Base-by-base conservation (phyloP, 768 basidiomycete species). In the Kwoniella mangroviensis region DNA sequence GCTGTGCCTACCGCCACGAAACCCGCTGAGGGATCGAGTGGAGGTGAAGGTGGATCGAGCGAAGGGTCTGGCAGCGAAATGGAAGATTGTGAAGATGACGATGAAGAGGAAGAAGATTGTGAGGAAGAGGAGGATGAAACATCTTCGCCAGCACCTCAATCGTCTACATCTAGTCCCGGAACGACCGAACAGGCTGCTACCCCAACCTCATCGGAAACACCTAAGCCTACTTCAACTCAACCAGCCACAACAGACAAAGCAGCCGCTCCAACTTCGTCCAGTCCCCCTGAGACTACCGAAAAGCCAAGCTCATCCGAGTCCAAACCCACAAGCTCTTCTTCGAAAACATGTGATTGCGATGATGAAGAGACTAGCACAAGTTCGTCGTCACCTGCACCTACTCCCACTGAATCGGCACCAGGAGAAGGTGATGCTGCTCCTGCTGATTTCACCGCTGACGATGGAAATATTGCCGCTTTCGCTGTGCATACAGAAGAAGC, bases 51-150 rank as follows among this genome's bases (percentile, higher is more conserved):
- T 55, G 54, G 54, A n/a, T 19, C n/a, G 5, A 55, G 19, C 22
- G 54, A 24, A 12, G 54, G 54, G n/a, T 19, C n/a, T 21, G 54
- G 54, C 6, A 22, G 24, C 10, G 28, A 58, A 19, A 34, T 34
- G 34, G 56, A 60, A 43, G 58, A 60, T 43, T 60, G 58, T n/a
- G 58, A 60, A 24, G 58, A 60, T 19, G 58, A 60, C 4, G 21
- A 60, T n/a, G 34, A 60, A 12, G 41, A 60, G 42, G 58, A 42
- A 43, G 58, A 60, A 17, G 58, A 60, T 21, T 60, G 58, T n/a
- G 58, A 60, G 41, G 58, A 60, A 17, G 41, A 42, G 9, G n/a
- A 60, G 40, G 42, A 60, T 19, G 26, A 21, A 4, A 9, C 34
- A 17, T 15, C 58, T 42, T 10, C 58, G 12, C 12, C 42, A 21